Conservation (phyloP, 164 flowering plant species). For the Kingdonia uniflora region DNA sequence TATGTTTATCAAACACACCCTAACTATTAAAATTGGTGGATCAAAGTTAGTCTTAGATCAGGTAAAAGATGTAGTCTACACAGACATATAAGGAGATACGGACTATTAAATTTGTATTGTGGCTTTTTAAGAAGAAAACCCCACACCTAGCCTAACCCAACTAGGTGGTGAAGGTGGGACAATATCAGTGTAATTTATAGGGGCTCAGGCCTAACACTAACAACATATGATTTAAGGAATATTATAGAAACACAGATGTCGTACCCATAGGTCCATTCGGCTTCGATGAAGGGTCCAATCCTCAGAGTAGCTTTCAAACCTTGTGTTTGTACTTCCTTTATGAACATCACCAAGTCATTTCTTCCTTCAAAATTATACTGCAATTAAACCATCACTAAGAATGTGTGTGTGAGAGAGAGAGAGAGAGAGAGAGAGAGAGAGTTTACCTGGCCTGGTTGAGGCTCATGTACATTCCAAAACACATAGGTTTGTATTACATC, state of each 20-base stretch:
- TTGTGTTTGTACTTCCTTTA: slow-evolving; percentile 42
- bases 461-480: slow-evolving; percentile 88
- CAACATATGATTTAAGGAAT: neutral
- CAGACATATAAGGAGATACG: too few species aligned
- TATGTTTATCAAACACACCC: too few species aligned
- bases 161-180: too few species aligned
- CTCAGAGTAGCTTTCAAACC: slow-evolving; percentile 48
- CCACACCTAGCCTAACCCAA: too few species aligned
- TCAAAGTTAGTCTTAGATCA: too few species aligned
- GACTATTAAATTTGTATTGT: too few species aligned
- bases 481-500: slow-evolving; percentile 75
- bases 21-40: too few species aligned
- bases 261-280: slow-evolving; percentile 67
- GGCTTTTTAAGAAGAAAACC: too few species aligned
- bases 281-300: slow-evolving; percentile 63
- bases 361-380: slow-evolving; percentile 60
- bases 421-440: neutral
- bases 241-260: neutral
- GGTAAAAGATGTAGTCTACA: too few species aligned
- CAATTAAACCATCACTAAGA: neutral
- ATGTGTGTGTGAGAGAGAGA: neutral
- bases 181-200: too few species aligned
- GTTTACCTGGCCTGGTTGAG: slow-evolving; percentile 55
- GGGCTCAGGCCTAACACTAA: too few species aligned
- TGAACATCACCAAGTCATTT: slow-evolving; percentile 38